These are phyloP conservation scores for Trichomonascaceae sp. DNA, from an alignment of 1,139 yeast genomes.

Conservation along the genomic window DNA sequence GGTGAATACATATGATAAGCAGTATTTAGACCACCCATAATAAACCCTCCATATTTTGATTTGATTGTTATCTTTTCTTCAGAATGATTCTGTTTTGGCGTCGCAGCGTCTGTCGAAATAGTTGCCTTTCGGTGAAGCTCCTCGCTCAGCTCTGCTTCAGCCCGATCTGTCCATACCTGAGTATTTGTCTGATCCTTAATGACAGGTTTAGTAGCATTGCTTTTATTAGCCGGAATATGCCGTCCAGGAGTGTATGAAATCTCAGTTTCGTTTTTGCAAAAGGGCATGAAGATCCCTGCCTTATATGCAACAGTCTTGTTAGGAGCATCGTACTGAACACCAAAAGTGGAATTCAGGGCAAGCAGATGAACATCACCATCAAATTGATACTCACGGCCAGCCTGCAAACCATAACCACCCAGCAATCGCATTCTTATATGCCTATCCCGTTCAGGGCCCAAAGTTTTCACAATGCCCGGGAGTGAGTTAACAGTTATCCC, in stretches of 20 bases:
- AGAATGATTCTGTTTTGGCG: neutral
- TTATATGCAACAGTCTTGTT: conserved; percentile 18
- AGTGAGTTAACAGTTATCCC: conserved; percentile 1
- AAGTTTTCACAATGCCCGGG: neutral
- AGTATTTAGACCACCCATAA: conserved; percentile 47
- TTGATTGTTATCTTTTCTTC: conserved; percentile 14
- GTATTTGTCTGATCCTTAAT: neutral
- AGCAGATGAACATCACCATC: conserved; percentile 44
- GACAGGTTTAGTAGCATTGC: neutral
- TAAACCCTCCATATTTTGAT: conserved; percentile 51
- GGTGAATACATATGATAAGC: conserved; percentile 34
- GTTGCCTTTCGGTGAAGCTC: conserved; percentile 1
- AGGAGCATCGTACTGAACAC: conserved; percentile 38
- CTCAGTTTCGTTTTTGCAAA: conserved; percentile 16
- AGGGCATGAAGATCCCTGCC: conserved; percentile 28
- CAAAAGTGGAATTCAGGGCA: conserved; percentile 51
- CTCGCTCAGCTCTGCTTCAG: neutral
- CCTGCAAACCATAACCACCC: conserved; percentile 42
- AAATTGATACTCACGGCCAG: conserved; percentile 30
- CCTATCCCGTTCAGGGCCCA: conserved; percentile 3
- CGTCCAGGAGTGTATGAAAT: conserved; percentile 9
- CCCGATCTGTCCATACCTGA: neutral
- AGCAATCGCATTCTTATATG: conserved; percentile 41
- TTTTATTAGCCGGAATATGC: neutral
- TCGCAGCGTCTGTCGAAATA: neutral